Evolutionary conservation across 2,329 filamentous ascomycete species (phyloP), one percentile per base, ranked within the genome.

Genomic region (Alternaria triticina): DNA sequence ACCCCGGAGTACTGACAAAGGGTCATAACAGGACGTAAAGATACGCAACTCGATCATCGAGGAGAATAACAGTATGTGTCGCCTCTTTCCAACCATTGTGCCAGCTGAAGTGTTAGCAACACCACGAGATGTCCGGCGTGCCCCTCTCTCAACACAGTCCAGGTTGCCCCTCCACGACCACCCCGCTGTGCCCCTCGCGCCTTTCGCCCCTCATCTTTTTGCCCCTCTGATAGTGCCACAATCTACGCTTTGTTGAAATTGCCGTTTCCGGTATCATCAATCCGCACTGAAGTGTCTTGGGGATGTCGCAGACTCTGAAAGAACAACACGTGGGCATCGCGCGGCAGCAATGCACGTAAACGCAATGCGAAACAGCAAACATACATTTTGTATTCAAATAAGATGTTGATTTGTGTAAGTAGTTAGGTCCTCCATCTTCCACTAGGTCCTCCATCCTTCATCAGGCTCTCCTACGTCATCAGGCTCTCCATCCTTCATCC

Each of bases 191-290:
- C 56, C 60, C 63, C 60, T 63, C 58, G 28, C 47, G 17, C 27
- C 27, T 9, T 22, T 33, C 49, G 52, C 65, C 65, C 65, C 63
- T 68, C 65, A 22, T 47, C 43, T 23, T 46, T 58, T 54, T 69
- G 67, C 67, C 67, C 67, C 67, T 69, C 67, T 57, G 56, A 62
- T 69, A 69, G 67, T 64, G 65, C 67, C 55, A 33, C 51, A 61
- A 66, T 46, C 30, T 60, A 46, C 40, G 45, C 46, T 40, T 33
- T 46, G 17, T 57, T 17, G 12, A 12, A 43, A 5, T 50, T 54
- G 44, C 20, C 25, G 12, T n/a, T 54, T 45, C 17, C 28, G 28
- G 55, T n/a, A 58, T 27, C 20, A 33, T 10, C 7, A 43, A 49
- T 9, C 13, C 47, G 55, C 43, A 40, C 25, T 12, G 28, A 57